Conservation (phyloP, 2,329 filamentous ascomycete species). For the Arthrinium puccinioides region DNA sequence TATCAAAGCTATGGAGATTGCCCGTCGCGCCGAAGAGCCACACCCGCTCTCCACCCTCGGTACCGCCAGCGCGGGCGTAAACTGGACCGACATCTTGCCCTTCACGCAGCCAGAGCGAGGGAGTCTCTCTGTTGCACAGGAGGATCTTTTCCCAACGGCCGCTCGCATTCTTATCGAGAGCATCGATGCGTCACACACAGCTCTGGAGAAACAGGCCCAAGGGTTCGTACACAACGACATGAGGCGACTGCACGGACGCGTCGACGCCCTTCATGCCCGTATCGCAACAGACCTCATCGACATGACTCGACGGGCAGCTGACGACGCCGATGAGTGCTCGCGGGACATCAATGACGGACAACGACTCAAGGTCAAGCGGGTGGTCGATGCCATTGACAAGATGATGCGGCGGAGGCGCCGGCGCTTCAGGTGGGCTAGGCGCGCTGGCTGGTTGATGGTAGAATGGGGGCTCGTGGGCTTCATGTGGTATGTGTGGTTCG, state of each 20-base stretch:
- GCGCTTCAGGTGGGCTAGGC: conserved; percentile 65
- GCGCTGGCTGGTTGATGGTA: conserved; percentile 71
- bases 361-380: conserved; percentile 71
- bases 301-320: conserved; percentile 60
- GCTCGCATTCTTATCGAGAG: conserved; percentile 42
- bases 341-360: conserved; percentile 70
- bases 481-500: conserved; percentile 92
- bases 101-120: conserved; percentile 26
- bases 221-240: conserved; percentile 50
- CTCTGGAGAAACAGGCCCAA: conserved; percentile 54
- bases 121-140: conserved; percentile 27
- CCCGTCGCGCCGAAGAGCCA: conserved; percentile 51
- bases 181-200: conserved; percentile 38
- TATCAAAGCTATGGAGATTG: conserved; percentile 82
- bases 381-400: conserved; percentile 72
- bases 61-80: conserved; percentile 15
- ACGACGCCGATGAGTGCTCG: conserved; percentile 73
- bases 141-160: conserved; percentile 43
- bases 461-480: conserved; percentile 85
- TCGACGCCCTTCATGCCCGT: conserved; percentile 38
- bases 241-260: conserved; percentile 40
- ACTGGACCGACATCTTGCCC: conserved; percentile 37
- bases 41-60: conserved; percentile 27
- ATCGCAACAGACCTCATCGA: conserved; percentile 47
- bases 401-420: conserved; percentile 63